A percentile compares a stretch with the other conserved stretches of the same genome.
Conservation (phyloP, 1,139 yeast genomes). For the Candida sp. region DNA sequence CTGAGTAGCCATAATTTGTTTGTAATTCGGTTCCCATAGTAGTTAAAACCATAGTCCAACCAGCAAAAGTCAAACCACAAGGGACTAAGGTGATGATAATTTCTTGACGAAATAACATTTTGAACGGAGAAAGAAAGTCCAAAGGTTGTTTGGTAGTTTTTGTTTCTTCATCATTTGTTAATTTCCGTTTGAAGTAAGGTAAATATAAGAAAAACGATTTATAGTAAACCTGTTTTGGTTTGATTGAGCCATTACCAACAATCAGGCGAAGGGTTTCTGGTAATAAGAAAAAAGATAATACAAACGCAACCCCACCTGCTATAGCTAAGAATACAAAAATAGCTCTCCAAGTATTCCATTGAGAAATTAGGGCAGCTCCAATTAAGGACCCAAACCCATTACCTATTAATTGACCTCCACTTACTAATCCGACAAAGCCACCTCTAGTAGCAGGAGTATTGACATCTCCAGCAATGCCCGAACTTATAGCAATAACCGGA, state of each 20-base stretch:
- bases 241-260: slow-evolving; percentile 38
- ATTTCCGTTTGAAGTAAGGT: slow-evolving; percentile 18
- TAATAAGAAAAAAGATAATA: slow-evolving; percentile 18
- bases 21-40: slow-evolving; percentile 30
- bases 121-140: slow-evolving; percentile 26
- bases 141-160: slow-evolving; percentile 16
- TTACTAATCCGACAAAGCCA: slow-evolving; percentile 34
- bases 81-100: slow-evolving; percentile 27
- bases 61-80: slow-evolving; percentile 31
- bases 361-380: slow-evolving; percentile 31
- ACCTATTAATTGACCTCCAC: slow-evolving; percentile 35
- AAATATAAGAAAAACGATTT: slow-evolving; percentile 20
- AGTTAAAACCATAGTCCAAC: slow-evolving; percentile 36
- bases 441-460: slow-evolving; percentile 35
- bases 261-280: slow-evolving; percentile 36
- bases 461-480: slow-evolving; percentile 41
- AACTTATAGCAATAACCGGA: slow-evolving; percentile 35
- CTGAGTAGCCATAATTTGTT: slow-evolving; percentile 26
- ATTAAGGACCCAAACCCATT: slow-evolving; percentile 40
- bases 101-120: slow-evolving; percentile 20
- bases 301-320: slow-evolving; percentile 30
- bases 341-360: slow-evolving; percentile 33
- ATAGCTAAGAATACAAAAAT: slow-evolving; percentile 36
- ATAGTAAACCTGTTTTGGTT: slow-evolving; percentile 19
- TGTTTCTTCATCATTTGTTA: slow-evolving; percentile 26